phyloP scores from a whole-genome alignment of 139 green algal species.

The Dunaliella sp. region DNA sequence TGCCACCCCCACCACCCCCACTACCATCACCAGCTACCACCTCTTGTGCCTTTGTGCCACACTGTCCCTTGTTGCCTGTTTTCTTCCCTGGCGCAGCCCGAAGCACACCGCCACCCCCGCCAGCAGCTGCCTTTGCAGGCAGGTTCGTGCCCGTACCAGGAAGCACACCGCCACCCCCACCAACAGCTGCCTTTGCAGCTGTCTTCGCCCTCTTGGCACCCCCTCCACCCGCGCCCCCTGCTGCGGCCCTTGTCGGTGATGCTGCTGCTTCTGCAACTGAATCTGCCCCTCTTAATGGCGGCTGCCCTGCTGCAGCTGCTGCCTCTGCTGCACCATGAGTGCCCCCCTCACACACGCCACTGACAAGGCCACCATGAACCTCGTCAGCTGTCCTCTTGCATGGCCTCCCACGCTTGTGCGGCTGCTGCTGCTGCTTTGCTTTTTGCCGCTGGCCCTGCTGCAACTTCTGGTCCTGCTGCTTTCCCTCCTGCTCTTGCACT shows the following conservation, averaged over 20 bases:
- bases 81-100: too few species aligned
- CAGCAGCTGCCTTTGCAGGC: too few species aligned
- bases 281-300: background rate
- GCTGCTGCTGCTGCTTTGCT: background rate
- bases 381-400: background rate
- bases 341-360: background rate
- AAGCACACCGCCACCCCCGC: too few species aligned
- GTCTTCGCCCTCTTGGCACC: too few species aligned
- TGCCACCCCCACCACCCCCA: too few species aligned
- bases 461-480: background rate
- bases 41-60: too few species aligned
- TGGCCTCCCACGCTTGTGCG: background rate
- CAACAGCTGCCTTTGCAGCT: too few species aligned
- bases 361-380: background rate
- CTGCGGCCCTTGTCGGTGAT: background rate
- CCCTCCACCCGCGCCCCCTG: background rate
- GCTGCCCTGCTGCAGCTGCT: background rate
- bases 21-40: too few species aligned
- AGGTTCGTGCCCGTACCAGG: too few species aligned
- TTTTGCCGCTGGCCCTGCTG: background rate
- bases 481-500: background rate
- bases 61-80: too few species aligned
- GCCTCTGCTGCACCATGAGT: background rate
- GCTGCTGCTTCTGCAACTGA: background rate
- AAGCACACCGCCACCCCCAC: too few species aligned